phyloP scores from a whole-genome alignment of 805 yeast genomes.

The Spathaspora gorwiae region DNA sequence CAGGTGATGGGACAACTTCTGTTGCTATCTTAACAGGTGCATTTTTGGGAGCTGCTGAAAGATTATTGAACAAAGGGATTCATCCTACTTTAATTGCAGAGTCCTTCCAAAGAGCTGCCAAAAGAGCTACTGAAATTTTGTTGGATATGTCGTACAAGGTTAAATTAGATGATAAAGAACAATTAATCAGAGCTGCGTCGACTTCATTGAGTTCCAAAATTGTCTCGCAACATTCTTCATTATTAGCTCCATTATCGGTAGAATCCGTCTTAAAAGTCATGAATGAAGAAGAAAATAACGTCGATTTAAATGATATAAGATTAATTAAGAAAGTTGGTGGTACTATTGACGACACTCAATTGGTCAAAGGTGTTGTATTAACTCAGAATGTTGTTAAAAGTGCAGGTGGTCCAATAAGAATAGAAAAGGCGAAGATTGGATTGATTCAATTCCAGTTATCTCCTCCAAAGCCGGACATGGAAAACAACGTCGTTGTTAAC shows the following conservation, averaged over 20 bases:
- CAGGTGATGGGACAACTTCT: slow-evolving; percentile 99
- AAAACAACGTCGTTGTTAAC: slow-evolving; percentile 93
- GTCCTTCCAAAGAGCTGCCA: slow-evolving; percentile 84
- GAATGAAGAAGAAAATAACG: slow-evolving; percentile 55
- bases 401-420: slow-evolving; percentile 93
- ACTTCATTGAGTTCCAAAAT: slow-evolving; percentile 93
- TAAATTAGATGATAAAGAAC: slow-evolving; percentile 74
- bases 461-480: slow-evolving; percentile 97
- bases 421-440: slow-evolving; percentile 90
- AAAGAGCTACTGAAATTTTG: slow-evolving; percentile 74
- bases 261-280: slow-evolving; percentile 83
- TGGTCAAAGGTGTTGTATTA: slow-evolving; percentile 88
- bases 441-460: slow-evolving; percentile 90
- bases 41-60: slow-evolving; percentile 89
- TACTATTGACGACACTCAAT: slow-evolving; percentile 92
- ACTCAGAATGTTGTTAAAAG: slow-evolving; percentile 84
- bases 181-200: slow-evolving; percentile 84
- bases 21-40: slow-evolving; percentile 96
- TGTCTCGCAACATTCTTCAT: slow-evolving; percentile 84
- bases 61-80: slow-evolving; percentile 80
- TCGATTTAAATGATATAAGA: slow-evolving; percentile 84
- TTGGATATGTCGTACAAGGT: slow-evolving; percentile 81
- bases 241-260: slow-evolving; percentile 90
- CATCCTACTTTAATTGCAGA: slow-evolving; percentile 96
- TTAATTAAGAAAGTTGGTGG: slow-evolving; percentile 94